phyloP scores from a whole-genome alignment of 805 yeast species.

The Cyberlindnera galapagoensis region DNA sequence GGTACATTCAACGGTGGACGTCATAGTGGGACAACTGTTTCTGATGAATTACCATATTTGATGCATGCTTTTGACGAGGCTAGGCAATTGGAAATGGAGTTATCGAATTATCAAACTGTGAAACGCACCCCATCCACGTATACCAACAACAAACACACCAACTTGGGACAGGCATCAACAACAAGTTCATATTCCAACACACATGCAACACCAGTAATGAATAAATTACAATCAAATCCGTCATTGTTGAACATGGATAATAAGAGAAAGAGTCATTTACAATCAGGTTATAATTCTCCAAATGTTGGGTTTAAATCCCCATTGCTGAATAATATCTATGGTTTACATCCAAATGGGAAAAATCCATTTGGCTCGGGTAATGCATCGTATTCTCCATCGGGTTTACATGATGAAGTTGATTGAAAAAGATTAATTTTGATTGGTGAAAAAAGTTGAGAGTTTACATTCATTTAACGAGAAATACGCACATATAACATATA shows the following conservation, averaged over 20 bases:
- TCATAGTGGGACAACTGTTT: constrained; percentile 42
- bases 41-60: constrained; percentile 60
- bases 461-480: too few species aligned
- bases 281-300: constrained; percentile 12
- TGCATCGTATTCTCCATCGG: too few species aligned
- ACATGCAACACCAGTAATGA: constrained; percentile 1
- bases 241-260: constrained; percentile 1
- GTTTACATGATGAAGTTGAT: too few species aligned
- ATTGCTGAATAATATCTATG: constrained; percentile 22
- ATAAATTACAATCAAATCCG: too few species aligned
- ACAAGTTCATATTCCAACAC: not conserved
- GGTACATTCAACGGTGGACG: constrained; percentile 31
- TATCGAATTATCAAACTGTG: constrained; percentile 17
- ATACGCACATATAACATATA: too few species aligned
- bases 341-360: constrained; percentile 24
- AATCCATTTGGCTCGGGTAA: constrained; percentile 17
- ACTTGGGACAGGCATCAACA: constrained; percentile 3
- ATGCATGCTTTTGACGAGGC: constrained; percentile 64
- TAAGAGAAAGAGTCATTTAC: constrained; percentile 10
- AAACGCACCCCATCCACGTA: constrained; percentile 1
- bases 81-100: constrained; percentile 48
- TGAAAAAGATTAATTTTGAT: too few species aligned
- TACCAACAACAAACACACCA: constrained; percentile 3
- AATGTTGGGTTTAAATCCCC: constrained; percentile 19
- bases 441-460: too few species aligned